phyloP scores from a whole-genome alignment of 495 filamentous ascomycete genomes.

The Staphylotrichum longicolle region DNA sequence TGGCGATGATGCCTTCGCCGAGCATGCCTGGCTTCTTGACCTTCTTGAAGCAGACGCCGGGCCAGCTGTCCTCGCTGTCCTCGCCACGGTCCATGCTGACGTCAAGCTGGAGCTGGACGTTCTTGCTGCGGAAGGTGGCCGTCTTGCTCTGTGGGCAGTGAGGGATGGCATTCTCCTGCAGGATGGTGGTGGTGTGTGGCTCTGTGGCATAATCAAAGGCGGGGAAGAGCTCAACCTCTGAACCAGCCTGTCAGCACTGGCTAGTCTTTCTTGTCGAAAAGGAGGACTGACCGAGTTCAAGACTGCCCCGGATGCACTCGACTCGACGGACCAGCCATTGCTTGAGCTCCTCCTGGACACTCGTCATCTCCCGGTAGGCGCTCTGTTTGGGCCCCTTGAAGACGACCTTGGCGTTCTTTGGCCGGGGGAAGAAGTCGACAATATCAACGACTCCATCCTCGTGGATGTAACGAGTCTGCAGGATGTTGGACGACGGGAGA shows the following conservation, averaged over 20 bases:
- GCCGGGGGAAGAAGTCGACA: slow-evolving; percentile 68
- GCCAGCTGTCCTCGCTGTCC: slow-evolving; percentile 44
- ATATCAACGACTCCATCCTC: slow-evolving; percentile 69
- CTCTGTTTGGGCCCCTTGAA: slow-evolving; percentile 45
- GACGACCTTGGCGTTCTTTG: slow-evolving; percentile 46
- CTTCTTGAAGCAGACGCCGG: slow-evolving; percentile 51
- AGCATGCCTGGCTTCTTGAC: slow-evolving; percentile 50
- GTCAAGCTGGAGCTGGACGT: slow-evolving; percentile 60
- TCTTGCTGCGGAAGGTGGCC: slow-evolving; percentile 57
- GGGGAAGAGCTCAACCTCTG: slow-evolving; percentile 64
- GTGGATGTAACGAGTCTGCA: slow-evolving; percentile 68
- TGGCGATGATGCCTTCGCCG: slow-evolving; percentile 59
- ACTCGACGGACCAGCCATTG: slow-evolving; percentile 63
- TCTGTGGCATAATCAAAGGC: slow-evolving; percentile 67
- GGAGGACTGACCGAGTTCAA: slow-evolving; percentile 47
- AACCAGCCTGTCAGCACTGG: slow-evolving; percentile 1
- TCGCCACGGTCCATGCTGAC: slow-evolving; percentile 60
- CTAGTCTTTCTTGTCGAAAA: not conserved
- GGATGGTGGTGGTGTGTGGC: slow-evolving; percentile 52
- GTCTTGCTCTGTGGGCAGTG: slow-evolving; percentile 52
- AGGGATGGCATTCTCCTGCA: slow-evolving; percentile 38
- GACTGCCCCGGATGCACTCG: slow-evolving; percentile 63
- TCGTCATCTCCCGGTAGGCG: slow-evolving; percentile 51
- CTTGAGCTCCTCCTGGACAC: slow-evolving; percentile 54
- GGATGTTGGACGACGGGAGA: slow-evolving; percentile 65